phyloP scores from a whole-genome alignment of 805 yeast species.

The Yamadazyma endophytica region DNA sequence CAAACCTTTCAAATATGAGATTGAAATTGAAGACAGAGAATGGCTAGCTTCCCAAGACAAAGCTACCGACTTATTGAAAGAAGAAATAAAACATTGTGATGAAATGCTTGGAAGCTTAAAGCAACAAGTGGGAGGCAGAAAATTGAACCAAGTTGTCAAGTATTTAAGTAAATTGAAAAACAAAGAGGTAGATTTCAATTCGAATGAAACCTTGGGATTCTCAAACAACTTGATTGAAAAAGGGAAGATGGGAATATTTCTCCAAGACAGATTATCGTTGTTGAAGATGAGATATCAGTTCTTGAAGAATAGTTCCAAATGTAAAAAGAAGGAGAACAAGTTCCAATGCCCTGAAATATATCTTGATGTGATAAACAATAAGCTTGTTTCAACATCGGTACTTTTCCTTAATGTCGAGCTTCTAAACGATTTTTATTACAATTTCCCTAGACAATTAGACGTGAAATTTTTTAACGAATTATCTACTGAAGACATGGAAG shows the following conservation, averaged over 20 bases:
- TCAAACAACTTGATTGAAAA: conserved; percentile 67
- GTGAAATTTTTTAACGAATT: conserved; percentile 60
- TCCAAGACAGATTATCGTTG: conserved; percentile 67
- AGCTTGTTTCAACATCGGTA: conserved; percentile 89
- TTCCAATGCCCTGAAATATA: conserved; percentile 94
- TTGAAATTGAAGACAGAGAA: conserved; percentile 93
- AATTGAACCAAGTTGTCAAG: conserved; percentile 76
- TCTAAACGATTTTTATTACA: conserved; percentile 90
- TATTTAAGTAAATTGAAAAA: conserved; percentile 50
- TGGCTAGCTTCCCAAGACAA: conserved; percentile 83
- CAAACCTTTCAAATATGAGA: conserved; percentile 95
- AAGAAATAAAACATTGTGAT: conserved; percentile 82
- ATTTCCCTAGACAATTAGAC: conserved; percentile 88
- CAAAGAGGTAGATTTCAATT: conserved; percentile 32
- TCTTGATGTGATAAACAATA: conserved; percentile 86
- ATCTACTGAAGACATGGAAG: conserved; percentile 73
- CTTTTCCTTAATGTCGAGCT: conserved; percentile 90
- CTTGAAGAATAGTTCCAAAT: conserved; percentile 68
- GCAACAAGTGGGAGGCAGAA: conserved; percentile 75
- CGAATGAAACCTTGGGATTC: conserved; percentile 79
- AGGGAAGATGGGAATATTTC: conserved; percentile 81
- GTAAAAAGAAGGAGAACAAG: conserved; percentile 75
- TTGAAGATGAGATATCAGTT: conserved; percentile 68
- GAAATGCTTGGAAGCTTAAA: conserved; percentile 55
- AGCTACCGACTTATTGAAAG: conserved; percentile 66